Percentiles rank a stretch among this genome's conserved stretches.
Evolutionary conservation across 768 basidiomycete genomes (phyloP).

Genomic region (Gloeostereum incarnatum): DNA sequence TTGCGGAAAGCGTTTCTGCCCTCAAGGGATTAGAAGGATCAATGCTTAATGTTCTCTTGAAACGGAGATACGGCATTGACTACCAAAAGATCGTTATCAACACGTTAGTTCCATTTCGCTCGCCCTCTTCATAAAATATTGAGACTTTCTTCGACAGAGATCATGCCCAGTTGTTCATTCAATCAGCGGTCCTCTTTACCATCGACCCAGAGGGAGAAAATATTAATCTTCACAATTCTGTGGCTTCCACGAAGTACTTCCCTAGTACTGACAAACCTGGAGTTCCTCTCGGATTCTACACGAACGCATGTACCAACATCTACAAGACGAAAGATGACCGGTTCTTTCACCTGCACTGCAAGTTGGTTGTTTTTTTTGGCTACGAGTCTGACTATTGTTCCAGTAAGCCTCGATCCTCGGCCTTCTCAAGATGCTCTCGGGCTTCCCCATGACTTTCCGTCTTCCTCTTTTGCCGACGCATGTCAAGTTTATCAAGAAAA

Average conservation of each 20-base stretch:
- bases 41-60: slow-evolving; percentile 15
- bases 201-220: slow-evolving; percentile 5
- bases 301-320: slow-evolving; percentile 13
- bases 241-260: neutral
- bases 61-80: slow-evolving; percentile 12
- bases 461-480: neutral
- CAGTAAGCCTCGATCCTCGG: slow-evolving; percentile 2
- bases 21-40: slow-evolving; percentile 18
- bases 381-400: neutral
- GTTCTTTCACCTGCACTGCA: slow-evolving; percentile 17
- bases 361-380: slow-evolving; percentile 2
- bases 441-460: neutral
- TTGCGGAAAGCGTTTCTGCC: slow-evolving; percentile 17
- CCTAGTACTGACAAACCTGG: neutral
- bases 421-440: neutral
- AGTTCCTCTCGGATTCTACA: neutral
- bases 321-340: slow-evolving; percentile 16
- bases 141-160: too few species aligned
- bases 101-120: slow-evolving; percentile 9
- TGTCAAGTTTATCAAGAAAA: slow-evolving; percentile 5
- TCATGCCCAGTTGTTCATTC: too few species aligned
- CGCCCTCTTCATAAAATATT: too few species aligned
- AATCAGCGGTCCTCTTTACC: slow-evolving; percentile 17
- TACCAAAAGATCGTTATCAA: slow-evolving; percentile 16
- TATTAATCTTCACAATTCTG: too few species aligned